These are phyloP conservation scores for Aspergillus pseudonomiae DNA, from an alignment of 2,329 filamentous ascomycete genomes.

Conservation along the genomic window DNA sequence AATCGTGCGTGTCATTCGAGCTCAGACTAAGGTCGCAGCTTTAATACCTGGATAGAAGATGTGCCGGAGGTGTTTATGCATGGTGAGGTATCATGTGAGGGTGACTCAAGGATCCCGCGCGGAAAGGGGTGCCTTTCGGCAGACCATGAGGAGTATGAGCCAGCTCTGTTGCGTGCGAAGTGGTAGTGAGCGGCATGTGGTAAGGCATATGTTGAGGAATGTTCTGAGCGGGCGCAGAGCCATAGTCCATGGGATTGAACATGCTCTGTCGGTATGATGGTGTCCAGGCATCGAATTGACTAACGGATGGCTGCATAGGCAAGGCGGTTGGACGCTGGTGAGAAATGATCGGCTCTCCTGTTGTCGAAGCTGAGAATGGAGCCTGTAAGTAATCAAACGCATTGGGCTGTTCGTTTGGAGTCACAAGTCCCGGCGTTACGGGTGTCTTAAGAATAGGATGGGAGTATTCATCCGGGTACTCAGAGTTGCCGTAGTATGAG, in stretches of 20 bases:
- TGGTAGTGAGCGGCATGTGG: slow-evolving; percentile 28
- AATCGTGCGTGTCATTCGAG: slow-evolving; percentile 32
- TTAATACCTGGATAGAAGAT: not conserved
- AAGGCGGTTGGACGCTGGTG: slow-evolving; percentile 25
- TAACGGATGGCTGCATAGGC: slow-evolving; percentile 24
- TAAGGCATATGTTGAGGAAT: slow-evolving; percentile 35
- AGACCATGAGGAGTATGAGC: slow-evolving; percentile 23
- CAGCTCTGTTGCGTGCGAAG: slow-evolving; percentile 27
- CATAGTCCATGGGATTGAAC: slow-evolving; percentile 38
- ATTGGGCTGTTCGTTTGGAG: slow-evolving; percentile 32
- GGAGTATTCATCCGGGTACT: slow-evolving; percentile 34
- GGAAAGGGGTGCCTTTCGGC: slow-evolving; percentile 31
- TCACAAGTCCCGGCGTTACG: slow-evolving; percentile 30
- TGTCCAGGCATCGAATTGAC: slow-evolving; percentile 35
- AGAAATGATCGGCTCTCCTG: slow-evolving; percentile 18
- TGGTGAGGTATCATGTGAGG: slow-evolving; percentile 22
- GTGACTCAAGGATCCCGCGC: slow-evolving; percentile 36
- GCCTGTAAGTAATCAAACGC: slow-evolving; percentile 36
- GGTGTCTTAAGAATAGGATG: slow-evolving; percentile 33
- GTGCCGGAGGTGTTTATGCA: slow-evolving; percentile 19
- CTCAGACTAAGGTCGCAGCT: slow-evolving; percentile 13
- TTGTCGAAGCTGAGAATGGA: slow-evolving; percentile 27
- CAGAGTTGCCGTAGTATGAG: slow-evolving; percentile 30
- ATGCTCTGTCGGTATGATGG: slow-evolving; percentile 38
- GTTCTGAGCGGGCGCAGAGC: slow-evolving; percentile 23